Evolutionary conservation across 2,329 filamentous ascomycete species (phyloP).

Genomic region (Lithohypha guttulata): DNA sequence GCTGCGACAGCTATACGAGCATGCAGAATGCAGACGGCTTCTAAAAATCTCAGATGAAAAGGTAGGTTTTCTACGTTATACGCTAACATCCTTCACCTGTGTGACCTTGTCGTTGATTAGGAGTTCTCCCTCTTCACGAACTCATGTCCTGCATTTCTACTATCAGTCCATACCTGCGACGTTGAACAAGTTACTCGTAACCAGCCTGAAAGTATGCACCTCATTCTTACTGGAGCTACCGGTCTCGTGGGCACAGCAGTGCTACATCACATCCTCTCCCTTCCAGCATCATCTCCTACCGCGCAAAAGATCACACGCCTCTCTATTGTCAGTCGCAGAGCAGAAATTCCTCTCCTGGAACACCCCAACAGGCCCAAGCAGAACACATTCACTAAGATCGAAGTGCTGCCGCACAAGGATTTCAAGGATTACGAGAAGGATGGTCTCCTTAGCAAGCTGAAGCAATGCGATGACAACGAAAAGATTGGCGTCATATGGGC

Average conservation of each 20-base stretch:
- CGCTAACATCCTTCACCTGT: too few relatives aligned
- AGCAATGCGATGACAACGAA: slow-evolving; percentile 41
- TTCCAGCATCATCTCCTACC: slow-evolving; percentile 18
- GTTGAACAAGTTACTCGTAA: too few relatives aligned
- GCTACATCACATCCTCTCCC: slow-evolving; percentile 52
- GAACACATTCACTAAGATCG: slow-evolving; percentile 47
- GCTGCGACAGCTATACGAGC: too few relatives aligned
- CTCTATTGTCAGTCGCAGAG: slow-evolving; percentile 54
- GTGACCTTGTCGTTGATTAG: too few relatives aligned
- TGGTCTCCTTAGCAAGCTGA: slow-evolving; percentile 47
- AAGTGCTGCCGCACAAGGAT: slow-evolving; percentile 58
- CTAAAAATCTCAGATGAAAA: too few relatives aligned
- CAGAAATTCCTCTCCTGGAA: slow-evolving; percentile 13
- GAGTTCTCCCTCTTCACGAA: too few relatives aligned
- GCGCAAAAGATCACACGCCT: slow-evolving; percentile 48
- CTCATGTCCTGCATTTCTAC: too few relatives aligned
- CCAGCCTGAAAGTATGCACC: slow-evolving; percentile 38
- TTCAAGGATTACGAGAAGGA: slow-evolving; percentile 50
- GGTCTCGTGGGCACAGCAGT: slow-evolving; percentile 53
- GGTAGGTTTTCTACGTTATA: too few relatives aligned
- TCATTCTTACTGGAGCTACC: slow-evolving; percentile 59
- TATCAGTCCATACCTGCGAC: too few relatives aligned
- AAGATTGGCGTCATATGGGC: slow-evolving; percentile 59
- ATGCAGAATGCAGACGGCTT: too few relatives aligned
- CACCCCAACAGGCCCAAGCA: slow-evolving; percentile 42